Evolutionary conservation across 225 moss, liverwort and hornwort genomes (phyloP).

Genomic region (Pseudoscleropodium purum): DNA sequence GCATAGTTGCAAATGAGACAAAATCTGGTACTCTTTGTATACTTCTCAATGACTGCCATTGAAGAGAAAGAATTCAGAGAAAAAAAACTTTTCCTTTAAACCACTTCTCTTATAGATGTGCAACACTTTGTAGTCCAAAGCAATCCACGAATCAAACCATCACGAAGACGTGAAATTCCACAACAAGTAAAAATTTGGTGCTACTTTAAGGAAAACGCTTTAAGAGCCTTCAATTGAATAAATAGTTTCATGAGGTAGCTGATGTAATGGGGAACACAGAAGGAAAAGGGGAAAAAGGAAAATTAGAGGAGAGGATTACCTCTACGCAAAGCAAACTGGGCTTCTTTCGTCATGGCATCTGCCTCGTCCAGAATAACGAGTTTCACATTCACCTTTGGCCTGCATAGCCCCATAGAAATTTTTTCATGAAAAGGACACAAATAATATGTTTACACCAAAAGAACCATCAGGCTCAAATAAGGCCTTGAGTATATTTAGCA

Average conservation of each 20-base stretch:
- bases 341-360: slow-evolving; percentile 99
- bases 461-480: background rate
- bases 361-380: slow-evolving; percentile 96
- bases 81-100: background rate
- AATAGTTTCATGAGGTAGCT: background rate
- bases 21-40: slow-evolving; percentile 90
- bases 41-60: slow-evolving; percentile 93
- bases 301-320: slow-evolving; percentile 17
- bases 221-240: background rate
- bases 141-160: background rate
- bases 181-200: background rate
- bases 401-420: slow-evolving; percentile 15
- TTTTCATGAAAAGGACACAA: background rate
- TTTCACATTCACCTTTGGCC: slow-evolving; percentile 86
- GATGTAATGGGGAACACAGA: background rate
- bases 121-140: background rate
- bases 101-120: background rate
- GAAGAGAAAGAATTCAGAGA: background rate
- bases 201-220: background rate
- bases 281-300: background rate
- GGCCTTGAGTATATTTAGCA: background rate
- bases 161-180: background rate
- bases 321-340: slow-evolving; percentile 95
- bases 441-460: background rate
- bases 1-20: slow-evolving; percentile 99